Evolutionary conservation across 1,284 basidiomycete species (phyloP), one percentile per base, ranked within the genome.

Genomic region (Cryptococcus deneoformans): DNA sequence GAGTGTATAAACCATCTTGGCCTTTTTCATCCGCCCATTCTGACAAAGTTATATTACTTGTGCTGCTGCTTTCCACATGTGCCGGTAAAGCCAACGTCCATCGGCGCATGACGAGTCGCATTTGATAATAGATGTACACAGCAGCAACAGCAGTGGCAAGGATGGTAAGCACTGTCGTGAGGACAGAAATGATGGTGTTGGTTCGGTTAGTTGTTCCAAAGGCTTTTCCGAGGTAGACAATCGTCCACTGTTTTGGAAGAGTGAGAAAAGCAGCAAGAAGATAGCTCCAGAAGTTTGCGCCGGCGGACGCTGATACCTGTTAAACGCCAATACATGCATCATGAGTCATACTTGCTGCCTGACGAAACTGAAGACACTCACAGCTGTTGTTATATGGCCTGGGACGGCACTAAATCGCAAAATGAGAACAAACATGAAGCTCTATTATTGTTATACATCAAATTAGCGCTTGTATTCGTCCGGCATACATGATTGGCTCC

Each of bases 71-170:
- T 9, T 50, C 56, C 3, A 59, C 42, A 1, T 42, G 40, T 3
- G 54, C 46, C 1, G 66, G 62, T 10, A 66, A 55, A 16, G 51
- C 46, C 37, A 53, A 40, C 12, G 52, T 56, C 42, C 56, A 53
- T 7, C 64, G 60, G n/a, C 63, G 62, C 65, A 75, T 66, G 34
- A 73, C 65, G 20, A 76, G 53, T 29, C 74, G 64, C 72, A 76
- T 72, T 56, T 76, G 74, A 57, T 75, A 75, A 49, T 73, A 76
- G 57, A 76, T 68, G 59, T 75, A 76, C 35, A 72, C 54, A n/a
- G 74, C 74, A 5, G 73, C 74, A 36, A 75, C 47, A 34, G 70
- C 62, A 3, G 73, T 76, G n/a, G 63, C 71, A 52, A 74, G 46
- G 36, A 76, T 61, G 4, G 73, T 76, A 2, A 65, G 46, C 16